Evolutionary conservation across 2,329 filamentous ascomycete genomes (phyloP).

Genomic region (Trichoderma guizhouense): DNA sequence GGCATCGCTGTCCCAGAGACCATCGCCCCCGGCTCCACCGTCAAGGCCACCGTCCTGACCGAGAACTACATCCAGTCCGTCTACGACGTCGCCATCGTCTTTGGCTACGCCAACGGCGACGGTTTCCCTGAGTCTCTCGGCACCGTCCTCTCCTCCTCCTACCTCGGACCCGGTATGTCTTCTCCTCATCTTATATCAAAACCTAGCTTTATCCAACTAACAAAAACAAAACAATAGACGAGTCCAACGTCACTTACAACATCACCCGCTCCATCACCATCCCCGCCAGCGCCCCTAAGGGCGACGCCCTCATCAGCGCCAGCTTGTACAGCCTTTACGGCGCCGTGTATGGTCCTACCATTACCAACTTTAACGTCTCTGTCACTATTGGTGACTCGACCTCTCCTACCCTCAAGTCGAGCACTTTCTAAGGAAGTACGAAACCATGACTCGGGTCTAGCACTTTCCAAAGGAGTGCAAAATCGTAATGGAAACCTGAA

Average conservation of each 20-base stretch:
- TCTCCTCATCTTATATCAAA: neutral
- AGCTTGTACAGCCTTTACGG: constrained; percentile 31
- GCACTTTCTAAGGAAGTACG: neutral
- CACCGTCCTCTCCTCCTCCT: constrained; percentile 28
- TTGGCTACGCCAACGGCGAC: constrained; percentile 33
- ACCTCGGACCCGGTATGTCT: constrained; percentile 36
- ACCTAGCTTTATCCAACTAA: neutral
- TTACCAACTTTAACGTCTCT: constrained; percentile 28
- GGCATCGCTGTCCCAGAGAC: constrained; percentile 42
- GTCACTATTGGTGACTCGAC: constrained; percentile 28
- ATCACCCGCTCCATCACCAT: constrained; percentile 29
- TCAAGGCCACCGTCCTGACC: constrained; percentile 38
- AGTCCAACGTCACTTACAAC: constrained; percentile 28
- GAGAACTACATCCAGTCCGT: constrained; percentile 44
- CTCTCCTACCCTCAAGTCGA: constrained; percentile 23
- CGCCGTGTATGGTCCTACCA: constrained; percentile 19
- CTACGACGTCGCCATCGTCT: constrained; percentile 43
- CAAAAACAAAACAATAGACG: neutral
- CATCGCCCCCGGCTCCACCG: constrained; percentile 37
- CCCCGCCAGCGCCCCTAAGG: constrained; percentile 22
- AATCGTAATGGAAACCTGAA: neutral
- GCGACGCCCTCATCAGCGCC: constrained; percentile 27
- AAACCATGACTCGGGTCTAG: constrained; percentile 20
- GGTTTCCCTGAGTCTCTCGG: constrained; percentile 32
- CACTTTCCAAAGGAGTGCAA: neutral